Conservation (phyloP, 352 stramenopile species). For the Thalassiosira hispida region DNA sequence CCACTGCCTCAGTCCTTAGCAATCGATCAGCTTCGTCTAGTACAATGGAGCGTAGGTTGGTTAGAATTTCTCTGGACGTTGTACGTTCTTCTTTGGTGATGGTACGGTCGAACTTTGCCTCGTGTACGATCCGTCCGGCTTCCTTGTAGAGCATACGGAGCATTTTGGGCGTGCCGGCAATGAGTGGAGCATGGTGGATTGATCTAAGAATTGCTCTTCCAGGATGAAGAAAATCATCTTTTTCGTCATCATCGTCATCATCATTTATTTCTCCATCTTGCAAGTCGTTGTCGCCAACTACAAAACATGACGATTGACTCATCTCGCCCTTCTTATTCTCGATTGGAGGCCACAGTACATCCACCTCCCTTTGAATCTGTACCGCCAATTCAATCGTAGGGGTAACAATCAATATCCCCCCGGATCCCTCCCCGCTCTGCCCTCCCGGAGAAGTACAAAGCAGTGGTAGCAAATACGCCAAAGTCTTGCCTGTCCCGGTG, state of each 20-base stretch:
- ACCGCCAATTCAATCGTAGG: slow-evolving; percentile 70
- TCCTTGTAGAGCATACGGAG: slow-evolving; percentile 60
- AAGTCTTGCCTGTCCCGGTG: slow-evolving; percentile 72
- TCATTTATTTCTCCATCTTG: slow-evolving; percentile 15
- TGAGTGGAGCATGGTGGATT: slow-evolving; percentile 42
- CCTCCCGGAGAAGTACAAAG: slow-evolving; percentile 53
- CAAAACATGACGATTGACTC: slow-evolving; percentile 44
- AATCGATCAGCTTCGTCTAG: slow-evolving; percentile 79
- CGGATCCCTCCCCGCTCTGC: slow-evolving; percentile 23
- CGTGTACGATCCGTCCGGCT: slow-evolving; percentile 21
- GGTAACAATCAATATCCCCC: slow-evolving; percentile 65
- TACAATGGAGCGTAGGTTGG: slow-evolving; percentile 62
- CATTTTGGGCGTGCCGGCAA: slow-evolving; percentile 66
- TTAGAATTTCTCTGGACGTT: slow-evolving; percentile 28
- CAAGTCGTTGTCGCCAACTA: slow-evolving; percentile 42
- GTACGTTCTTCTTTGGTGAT: slow-evolving; percentile 30
- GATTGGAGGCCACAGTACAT: slow-evolving; percentile 49
- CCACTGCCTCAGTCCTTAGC: slow-evolving; percentile 57
- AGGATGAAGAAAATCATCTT: slow-evolving; percentile 10
- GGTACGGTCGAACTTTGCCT: neutral
- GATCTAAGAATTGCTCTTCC: slow-evolving; percentile 32
- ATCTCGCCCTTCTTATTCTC: neutral
- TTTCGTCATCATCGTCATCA: slow-evolving; percentile 16
- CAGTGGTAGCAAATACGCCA: slow-evolving; percentile 74
- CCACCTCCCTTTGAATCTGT: slow-evolving; percentile 65